Percentiles rank a stretch among this genome's conserved stretches.
These are phyloP conservation scores for Darksidea phi DNA, from an alignment of 495 filamentous ascomycete genomes.

Conservation along the genomic window DNA sequence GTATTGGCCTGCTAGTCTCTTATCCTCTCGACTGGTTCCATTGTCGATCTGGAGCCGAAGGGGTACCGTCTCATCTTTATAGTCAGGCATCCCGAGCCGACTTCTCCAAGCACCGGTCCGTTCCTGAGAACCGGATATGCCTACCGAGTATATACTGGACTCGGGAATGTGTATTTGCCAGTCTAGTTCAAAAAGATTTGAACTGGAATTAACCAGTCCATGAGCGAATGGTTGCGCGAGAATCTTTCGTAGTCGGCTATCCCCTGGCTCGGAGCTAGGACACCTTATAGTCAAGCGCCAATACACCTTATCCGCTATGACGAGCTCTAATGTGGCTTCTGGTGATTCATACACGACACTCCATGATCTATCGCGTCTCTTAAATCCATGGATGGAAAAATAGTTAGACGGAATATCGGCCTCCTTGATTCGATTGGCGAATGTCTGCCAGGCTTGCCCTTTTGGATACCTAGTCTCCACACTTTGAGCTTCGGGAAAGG, in stretches of 20 bases:
- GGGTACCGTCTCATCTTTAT: conserved; percentile 46
- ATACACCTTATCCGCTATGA: conserved; percentile 46
- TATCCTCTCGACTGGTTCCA: conserved; percentile 40
- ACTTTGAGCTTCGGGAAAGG: conserved; percentile 1
- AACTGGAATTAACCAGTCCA: conserved; percentile 42
- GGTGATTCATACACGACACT: conserved; percentile 49
- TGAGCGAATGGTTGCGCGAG: conserved; percentile 58
- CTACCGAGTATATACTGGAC: background rate
- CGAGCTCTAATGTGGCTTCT: conserved; percentile 51
- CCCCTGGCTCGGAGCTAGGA: conserved; percentile 39
- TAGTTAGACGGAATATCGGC: conserved; percentile 41
- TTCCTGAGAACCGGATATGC: too few relatives aligned
- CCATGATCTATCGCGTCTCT: conserved; percentile 45
- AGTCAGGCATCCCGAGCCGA: conserved; percentile 32
- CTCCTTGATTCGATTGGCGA: background rate
- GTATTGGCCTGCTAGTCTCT: conserved; percentile 58
- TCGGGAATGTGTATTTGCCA: conserved; percentile 33
- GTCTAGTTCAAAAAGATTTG: conserved; percentile 18
- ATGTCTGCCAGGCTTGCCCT: background rate
- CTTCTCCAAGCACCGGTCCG: conserved; percentile 28
- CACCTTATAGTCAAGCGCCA: conserved; percentile 59
- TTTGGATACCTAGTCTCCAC: background rate
- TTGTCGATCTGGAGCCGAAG: conserved; percentile 38
- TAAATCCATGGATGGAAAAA: conserved; percentile 50
- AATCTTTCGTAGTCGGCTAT: conserved; percentile 49